Evolutionary conservation across 192 early-diverging fungal species (phyloP).

Genomic region (Umbelopsis sp.): DNA sequence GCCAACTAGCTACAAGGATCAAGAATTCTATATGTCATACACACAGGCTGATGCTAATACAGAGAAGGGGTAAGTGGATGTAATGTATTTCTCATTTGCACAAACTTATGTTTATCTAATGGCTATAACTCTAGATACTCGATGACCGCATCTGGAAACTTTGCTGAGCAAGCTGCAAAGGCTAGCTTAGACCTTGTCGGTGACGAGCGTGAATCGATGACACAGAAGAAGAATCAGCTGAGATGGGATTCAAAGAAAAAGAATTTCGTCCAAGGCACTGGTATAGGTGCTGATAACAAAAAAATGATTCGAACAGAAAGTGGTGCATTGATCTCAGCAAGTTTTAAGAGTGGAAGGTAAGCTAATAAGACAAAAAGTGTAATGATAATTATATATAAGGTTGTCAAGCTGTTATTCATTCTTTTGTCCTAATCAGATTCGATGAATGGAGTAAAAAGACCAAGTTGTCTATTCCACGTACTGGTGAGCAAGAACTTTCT

Average conservation of each 20-base stretch:
- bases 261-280: conserved; percentile 80
- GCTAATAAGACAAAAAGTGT: too few relatives aligned
- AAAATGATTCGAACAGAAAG: conserved; percentile 92
- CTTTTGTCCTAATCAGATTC: conserved; percentile 54
- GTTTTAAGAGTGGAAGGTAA: conserved; percentile 81
- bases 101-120: not conserved
- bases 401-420: conserved; percentile 5
- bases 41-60: conserved; percentile 82
- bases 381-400: not conserved
- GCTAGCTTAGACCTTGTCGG: conserved; percentile 77
- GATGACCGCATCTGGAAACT: conserved; percentile 68
- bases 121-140: conserved; percentile 43
- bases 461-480: conserved; percentile 74
- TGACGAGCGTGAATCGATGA: conserved; percentile 76
- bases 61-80: conserved; percentile 74
- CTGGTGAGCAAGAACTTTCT: conserved; percentile 84
- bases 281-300: conserved; percentile 93
- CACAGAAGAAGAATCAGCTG: conserved; percentile 61
- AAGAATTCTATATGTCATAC: conserved; percentile 89
- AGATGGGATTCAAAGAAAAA: conserved; percentile 96
- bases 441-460: conserved; percentile 92
- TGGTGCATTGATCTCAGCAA: conserved; percentile 86
- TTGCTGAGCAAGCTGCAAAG: conserved; percentile 78
- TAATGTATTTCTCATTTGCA: not conserved
- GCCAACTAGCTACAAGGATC: conserved; percentile 47